Conservation (phyloP, 768 basidiomycete genomes). For the Hebeloma cylindrosporum region DNA sequence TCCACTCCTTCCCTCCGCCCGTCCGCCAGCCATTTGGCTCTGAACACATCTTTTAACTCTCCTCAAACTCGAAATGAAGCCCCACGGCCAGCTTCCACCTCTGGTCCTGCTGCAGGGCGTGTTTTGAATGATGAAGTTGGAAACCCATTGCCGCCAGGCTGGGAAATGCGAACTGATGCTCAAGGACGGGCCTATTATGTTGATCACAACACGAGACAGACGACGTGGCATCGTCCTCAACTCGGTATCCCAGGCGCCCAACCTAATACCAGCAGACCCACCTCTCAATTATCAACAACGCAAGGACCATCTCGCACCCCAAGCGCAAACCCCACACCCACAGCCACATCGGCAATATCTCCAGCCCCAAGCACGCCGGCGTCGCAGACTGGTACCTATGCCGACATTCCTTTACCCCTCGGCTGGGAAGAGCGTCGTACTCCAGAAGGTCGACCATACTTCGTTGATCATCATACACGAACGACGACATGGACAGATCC, state of each 20-base stretch:
- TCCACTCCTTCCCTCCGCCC: conserved; percentile 23
- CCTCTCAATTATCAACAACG: conserved; percentile 26
- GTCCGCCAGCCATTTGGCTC: conserved; percentile 26
- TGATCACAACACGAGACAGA: conserved; percentile 79
- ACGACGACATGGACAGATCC: conserved; percentile 95
- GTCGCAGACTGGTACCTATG: conserved; percentile 42
- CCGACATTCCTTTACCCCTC: conserved; percentile 73
- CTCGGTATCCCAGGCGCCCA: conserved; percentile 23
- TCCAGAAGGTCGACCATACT: conserved; percentile 76
- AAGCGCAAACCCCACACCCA: conserved; percentile 25
- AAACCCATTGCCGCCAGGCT: conserved; percentile 69
- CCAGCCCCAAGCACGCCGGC: conserved; percentile 23
- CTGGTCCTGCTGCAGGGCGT: conserved; percentile 27
- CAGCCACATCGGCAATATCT: conserved; percentile 21
- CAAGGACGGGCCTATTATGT: conserved; percentile 81
- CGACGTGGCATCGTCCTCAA: conserved; percentile 73
- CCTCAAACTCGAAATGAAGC: conserved; percentile 15
- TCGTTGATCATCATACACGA: conserved; percentile 73
- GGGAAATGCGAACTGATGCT: conserved; percentile 79
- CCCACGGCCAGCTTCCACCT: conserved; percentile 18
- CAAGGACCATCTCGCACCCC: conserved; percentile 25
- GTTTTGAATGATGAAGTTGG: conserved; percentile 57
- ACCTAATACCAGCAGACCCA: conserved; percentile 23
- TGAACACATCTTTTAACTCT: conserved; percentile 22
- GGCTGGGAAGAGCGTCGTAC: conserved; percentile 94